These are phyloP conservation scores for Pyricularia pennisetigena DNA, from an alignment of 2,329 filamentous ascomycete genomes.

Conservation along the genomic window DNA sequence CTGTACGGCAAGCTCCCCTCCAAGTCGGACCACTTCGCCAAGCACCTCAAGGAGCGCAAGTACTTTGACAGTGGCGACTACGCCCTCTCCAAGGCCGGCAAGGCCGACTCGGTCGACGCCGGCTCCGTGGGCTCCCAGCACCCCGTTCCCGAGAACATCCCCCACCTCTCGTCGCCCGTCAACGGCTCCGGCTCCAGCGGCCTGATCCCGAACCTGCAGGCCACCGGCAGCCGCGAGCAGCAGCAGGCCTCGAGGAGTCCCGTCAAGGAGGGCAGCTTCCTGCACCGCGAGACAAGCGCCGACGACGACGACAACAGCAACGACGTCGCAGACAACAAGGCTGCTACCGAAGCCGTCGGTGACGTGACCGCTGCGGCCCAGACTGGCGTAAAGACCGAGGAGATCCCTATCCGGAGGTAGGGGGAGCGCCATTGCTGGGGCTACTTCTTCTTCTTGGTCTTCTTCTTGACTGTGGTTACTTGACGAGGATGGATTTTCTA, in stretches of 20 bases:
- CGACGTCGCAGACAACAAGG: constrained; percentile 6
- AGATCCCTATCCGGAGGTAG: constrained; percentile 57
- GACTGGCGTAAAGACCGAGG: constrained; percentile 23
- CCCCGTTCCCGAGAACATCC: constrained; percentile 90
- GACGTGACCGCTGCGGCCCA: neutral
- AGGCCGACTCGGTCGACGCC: constrained; percentile 87
- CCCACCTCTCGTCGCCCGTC: constrained; percentile 67
- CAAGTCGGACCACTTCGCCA: constrained; percentile 92
- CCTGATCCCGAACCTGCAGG: constrained; percentile 8
- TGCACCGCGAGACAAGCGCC: constrained; percentile 71
- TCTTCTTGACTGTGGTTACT: neutral
- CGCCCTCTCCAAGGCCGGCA: constrained; percentile 93
- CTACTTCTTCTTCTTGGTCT: neutral
- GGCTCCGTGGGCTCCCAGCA: constrained; percentile 92
- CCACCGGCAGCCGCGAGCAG: constrained; percentile 21
- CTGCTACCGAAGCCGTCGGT: constrained; percentile 19
- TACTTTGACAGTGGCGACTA: constrained; percentile 98
- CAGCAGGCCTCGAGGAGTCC: constrained; percentile 55
- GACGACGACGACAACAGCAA: constrained; percentile 31
- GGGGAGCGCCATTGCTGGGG: neutral
- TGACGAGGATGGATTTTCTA: neutral
- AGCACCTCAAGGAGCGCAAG: constrained; percentile 98
- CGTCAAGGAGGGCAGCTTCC: constrained; percentile 81
- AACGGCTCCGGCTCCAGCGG: constrained; percentile 25
- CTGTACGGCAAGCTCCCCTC: constrained; percentile 97